Percentiles rank a stretch among this genome's conserved stretches.
These are phyloP conservation scores for Suillus tomentosus DNA, from an alignment of 768 basidiomycete species.

Conservation along the genomic window DNA sequence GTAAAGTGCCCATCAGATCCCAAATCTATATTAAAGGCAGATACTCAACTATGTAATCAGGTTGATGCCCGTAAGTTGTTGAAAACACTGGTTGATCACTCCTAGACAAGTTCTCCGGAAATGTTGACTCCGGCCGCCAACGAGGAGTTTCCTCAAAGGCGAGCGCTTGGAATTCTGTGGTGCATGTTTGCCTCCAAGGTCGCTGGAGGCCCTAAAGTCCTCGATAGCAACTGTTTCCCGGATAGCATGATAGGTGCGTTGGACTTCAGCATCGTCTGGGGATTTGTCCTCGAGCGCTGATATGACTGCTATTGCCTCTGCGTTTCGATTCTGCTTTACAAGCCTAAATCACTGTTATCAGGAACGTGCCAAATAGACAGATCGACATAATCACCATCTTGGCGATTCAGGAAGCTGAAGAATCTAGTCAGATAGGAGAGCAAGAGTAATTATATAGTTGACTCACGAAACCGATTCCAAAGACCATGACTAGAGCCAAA, in stretches of 20 bases:
- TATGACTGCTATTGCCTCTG: constrained; percentile 61
- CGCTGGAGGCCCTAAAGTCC: constrained; percentile 15
- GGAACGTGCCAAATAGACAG: not conserved
- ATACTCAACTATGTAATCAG: constrained; percentile 56
- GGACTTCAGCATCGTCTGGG: constrained; percentile 46
- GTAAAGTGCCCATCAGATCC: not conserved
- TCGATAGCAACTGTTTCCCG: constrained; percentile 54
- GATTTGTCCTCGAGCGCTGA: constrained; percentile 60
- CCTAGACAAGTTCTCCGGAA: constrained; percentile 59
- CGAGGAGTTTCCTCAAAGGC: constrained; percentile 54
- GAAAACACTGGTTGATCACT: constrained; percentile 62
- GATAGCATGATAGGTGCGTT: constrained; percentile 55
- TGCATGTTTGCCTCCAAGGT: constrained; percentile 6
- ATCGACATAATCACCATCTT: constrained; percentile 42
- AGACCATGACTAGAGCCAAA: constrained; percentile 55
- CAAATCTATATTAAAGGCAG: not conserved
- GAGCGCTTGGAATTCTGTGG: constrained; percentile 13
- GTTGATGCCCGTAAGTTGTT: constrained; percentile 70
- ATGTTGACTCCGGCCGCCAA: constrained; percentile 58
- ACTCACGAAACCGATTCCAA: constrained; percentile 51
- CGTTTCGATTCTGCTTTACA: constrained; percentile 52
- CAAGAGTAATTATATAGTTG: not conserved
- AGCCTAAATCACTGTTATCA: constrained; percentile 40
- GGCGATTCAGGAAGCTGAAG: constrained; percentile 59
- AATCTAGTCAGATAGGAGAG: constrained; percentile 11